Evolutionary conservation across 2,329 filamentous ascomycete species (phyloP).

Genomic region (Ophiostoma pallidulum): DNA sequence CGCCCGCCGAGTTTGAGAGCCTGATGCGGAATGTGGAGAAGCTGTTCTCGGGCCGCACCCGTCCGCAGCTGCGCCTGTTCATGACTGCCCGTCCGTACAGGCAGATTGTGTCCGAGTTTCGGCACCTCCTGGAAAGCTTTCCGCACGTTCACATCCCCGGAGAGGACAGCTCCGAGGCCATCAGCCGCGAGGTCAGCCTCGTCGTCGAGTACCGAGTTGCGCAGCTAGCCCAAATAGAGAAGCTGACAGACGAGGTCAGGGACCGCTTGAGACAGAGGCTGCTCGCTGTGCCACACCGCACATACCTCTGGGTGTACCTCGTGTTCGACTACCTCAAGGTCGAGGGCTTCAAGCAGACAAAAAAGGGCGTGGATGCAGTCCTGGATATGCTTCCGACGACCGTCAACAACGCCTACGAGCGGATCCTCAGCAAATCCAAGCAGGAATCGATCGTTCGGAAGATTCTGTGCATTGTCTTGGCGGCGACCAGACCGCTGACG

Average conservation of each 20-base stretch:
- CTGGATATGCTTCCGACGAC: constrained; percentile 17
- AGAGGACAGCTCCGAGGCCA: constrained; percentile 10
- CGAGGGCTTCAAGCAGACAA: constrained; percentile 8
- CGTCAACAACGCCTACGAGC: constrained; percentile 18
- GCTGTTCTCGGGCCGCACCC: background rate
- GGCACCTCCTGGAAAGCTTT: background rate
- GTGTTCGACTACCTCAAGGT: constrained; percentile 19
- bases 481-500: constrained; percentile 20
- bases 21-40: background rate
- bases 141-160: constrained; percentile 8
- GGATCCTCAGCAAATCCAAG: constrained; percentile 16
- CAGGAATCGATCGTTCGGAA: constrained; percentile 14
- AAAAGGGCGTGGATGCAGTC: constrained; percentile 12
- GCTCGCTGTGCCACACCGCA: constrained; percentile 21
- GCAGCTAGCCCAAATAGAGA: background rate
- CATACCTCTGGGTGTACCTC: constrained; percentile 31
- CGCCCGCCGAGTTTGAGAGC: background rate
- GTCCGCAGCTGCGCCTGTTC: background rate
- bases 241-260: constrained; percentile 7
- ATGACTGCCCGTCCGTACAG: constrained; percentile 10
- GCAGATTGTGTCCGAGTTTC: constrained; percentile 10
- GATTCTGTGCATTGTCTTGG: constrained; percentile 21
- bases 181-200: constrained; percentile 9
- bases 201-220: constrained; percentile 10
- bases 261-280: constrained; percentile 17